phyloP scores from a whole-genome alignment of 495 filamentous ascomycete species.

The Xylaria bambusicola region DNA sequence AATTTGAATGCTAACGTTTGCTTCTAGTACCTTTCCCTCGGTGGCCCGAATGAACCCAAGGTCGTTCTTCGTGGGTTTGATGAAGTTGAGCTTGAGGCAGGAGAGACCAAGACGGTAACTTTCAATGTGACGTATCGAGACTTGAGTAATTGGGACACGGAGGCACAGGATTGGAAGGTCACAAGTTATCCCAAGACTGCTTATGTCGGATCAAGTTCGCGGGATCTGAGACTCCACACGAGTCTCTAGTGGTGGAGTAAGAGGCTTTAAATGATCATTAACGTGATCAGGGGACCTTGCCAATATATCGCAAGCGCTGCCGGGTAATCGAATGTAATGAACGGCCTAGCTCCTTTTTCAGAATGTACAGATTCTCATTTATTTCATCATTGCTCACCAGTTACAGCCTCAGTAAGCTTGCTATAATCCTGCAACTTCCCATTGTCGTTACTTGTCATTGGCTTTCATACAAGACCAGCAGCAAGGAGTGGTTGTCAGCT shows the following conservation, averaged over 20 bases:
- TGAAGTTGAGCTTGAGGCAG: slow-evolving; percentile 64
- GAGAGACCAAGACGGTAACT: slow-evolving; percentile 59
- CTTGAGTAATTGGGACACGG: slow-evolving; percentile 74
- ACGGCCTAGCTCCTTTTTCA: too few relatives aligned
- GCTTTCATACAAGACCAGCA: too few relatives aligned
- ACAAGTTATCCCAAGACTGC: slow-evolving; percentile 38
- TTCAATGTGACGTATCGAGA: slow-evolving; percentile 78
- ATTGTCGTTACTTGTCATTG: too few relatives aligned
- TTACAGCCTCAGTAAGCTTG: too few relatives aligned
- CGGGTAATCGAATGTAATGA: too few relatives aligned
- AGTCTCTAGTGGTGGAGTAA: background rate
- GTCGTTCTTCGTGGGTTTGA: slow-evolving; percentile 76
- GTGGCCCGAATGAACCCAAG: slow-evolving; percentile 65
- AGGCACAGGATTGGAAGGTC: slow-evolving; percentile 74
- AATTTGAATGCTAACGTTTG: slow-evolving; percentile 39
- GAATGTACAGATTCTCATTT: too few relatives aligned
- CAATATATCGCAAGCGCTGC: too few relatives aligned
- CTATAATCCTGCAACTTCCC: too few relatives aligned
- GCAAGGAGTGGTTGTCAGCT: too few relatives aligned
- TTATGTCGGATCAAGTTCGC: slow-evolving; percentile 43
- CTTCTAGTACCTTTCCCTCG: slow-evolving; percentile 62
- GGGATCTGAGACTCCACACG: slow-evolving; percentile 30
- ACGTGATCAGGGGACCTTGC: too few relatives aligned
- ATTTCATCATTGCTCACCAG: too few relatives aligned
- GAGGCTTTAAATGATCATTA: too few relatives aligned